Base-by-base conservation (phyloP, 192 early-diverging fungal species). In the Linnemannia hyalina region DNA sequence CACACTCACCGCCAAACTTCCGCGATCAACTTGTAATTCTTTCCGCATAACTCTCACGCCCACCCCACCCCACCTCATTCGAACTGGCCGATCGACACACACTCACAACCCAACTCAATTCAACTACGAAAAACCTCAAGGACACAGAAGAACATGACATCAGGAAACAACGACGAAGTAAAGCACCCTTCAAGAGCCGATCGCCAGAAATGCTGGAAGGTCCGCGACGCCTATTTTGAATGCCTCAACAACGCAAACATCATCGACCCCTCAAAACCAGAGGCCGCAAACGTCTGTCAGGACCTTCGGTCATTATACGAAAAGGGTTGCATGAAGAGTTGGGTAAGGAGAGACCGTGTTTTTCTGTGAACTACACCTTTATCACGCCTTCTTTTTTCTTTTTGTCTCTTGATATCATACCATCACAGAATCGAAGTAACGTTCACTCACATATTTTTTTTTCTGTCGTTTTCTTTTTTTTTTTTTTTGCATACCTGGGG, bases 181-280 rank as follows among this genome's bases (percentile, higher is more conserved):
- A 81, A 91, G 35, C 93, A 93, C 52, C 96, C 95, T 18, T 91
- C 90, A 23, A 89, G 94, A 52, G 68, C 76, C 40, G 91, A 94
- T 78, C 93, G 96, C 29, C 91, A 94, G 68, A 77, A 83, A 26
- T 98, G 97, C 90, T 97, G 96, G 93, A 90, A 90, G 22, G 88
- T 92, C 55, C 94, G 96, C 22, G 96, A 98, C 86, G 91, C 86
- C 68, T 97, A 95, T 83, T 96, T 95, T 79, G 88, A 83, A 52
- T 98, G 97, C 80, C 90, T 98, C 23, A 94, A 97, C 81, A 71
- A 70, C 23, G 84, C 92, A 73, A 88, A 89, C 8, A 92, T 98
- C 80, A 70, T 89, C 41, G 88, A 93, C 92, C 89, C 92, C 8
- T 88, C 78, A 2, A 73, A 82, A 26, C 87, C 88, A 6, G 92